phyloP scores from a whole-genome alignment of 192 early-diverging fungal genomes.

The Pecoramyces ruminantium region DNA sequence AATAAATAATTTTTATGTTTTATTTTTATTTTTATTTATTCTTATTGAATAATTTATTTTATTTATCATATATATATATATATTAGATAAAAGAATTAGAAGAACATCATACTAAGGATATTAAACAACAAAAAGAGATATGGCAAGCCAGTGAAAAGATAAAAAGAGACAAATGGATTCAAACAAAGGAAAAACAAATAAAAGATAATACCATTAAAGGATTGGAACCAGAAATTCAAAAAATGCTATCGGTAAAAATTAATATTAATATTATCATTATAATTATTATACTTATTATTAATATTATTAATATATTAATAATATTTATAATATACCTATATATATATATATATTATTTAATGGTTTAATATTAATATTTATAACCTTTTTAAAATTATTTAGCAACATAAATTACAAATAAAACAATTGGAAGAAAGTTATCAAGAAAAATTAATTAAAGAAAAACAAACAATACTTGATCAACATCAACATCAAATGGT shows the following conservation, averaged over 20 bases:
- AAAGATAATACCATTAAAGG: conserved; percentile 43
- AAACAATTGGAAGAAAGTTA: conserved; percentile 32
- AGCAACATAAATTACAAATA: conserved; percentile 37
- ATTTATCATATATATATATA: no score
- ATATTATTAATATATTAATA: no score
- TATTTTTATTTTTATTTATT: no score
- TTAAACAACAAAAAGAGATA: conserved; percentile 30
- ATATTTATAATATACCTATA: no score
- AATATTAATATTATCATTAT: no score
- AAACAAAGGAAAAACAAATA: conserved; percentile 35
- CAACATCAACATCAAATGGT: conserved; percentile 30
- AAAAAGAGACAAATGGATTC: conserved; percentile 45
- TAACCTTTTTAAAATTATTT: no score
- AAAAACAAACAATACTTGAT: conserved; percentile 22
- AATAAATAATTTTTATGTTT: no score
- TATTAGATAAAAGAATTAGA: conserved; percentile 17
- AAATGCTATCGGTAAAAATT: conserved; percentile 23
- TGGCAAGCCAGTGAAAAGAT: conserved; percentile 38
- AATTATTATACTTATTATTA: no score
- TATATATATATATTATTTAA: no score
- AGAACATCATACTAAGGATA: conserved; percentile 21
- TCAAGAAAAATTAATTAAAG: conserved; percentile 18
- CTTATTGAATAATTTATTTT: no score
- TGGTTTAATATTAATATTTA: no score
- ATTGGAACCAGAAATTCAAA: conserved; percentile 41